These are phyloP conservation scores for Hygrophoropsis aurantiaca DNA, from an alignment of 768 basidiomycete species.

Conservation along the genomic window DNA sequence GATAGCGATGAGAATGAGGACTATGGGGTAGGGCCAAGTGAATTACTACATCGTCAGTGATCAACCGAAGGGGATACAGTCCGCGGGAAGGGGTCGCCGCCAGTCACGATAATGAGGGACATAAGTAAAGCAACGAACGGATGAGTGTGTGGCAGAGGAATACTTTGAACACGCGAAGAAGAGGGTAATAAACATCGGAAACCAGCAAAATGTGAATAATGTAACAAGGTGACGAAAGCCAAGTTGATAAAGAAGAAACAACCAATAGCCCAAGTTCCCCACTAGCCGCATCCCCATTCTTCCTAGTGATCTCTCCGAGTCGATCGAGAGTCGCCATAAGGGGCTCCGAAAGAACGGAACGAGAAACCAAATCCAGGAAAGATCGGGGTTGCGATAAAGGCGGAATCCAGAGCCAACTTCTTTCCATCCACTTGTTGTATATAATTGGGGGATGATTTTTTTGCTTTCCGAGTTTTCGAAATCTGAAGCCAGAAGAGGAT, in stretches of 20 bases:
- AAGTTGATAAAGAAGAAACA: slow-evolving; percentile 55
- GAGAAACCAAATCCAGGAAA: slow-evolving; percentile 2
- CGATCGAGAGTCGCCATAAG: not conserved
- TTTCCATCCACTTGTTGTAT: slow-evolving; percentile 42
- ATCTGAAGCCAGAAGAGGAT: slow-evolving; percentile 21
- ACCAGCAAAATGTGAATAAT: slow-evolving; percentile 31
- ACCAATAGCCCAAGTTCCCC: slow-evolving; percentile 60
- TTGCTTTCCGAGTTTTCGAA: slow-evolving; percentile 33
- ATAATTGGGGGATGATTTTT: slow-evolving; percentile 23
- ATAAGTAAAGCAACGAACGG: slow-evolving; percentile 36
- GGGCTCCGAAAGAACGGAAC: not conserved
- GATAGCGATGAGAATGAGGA: slow-evolving; percentile 10
- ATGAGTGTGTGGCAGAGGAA: slow-evolving; percentile 20
- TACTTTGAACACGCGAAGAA: slow-evolving; percentile 22
- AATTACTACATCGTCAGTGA: slow-evolving; percentile 10
- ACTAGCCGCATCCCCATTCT: slow-evolving; percentile 17
- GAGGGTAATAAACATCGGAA: slow-evolving; percentile 31
- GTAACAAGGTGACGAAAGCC: slow-evolving; percentile 30
- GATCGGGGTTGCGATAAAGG: slow-evolving; percentile 14
- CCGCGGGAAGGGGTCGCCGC: slow-evolving; percentile 13
- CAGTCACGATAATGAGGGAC: slow-evolving; percentile 24
- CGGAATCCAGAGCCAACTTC: slow-evolving; percentile 44
- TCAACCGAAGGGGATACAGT: slow-evolving; percentile 18
- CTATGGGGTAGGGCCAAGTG: slow-evolving; percentile 18
- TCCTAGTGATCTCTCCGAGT: no score